Evolutionary conservation across 352 stramenopile species (phyloP).

Genomic region (Globisporangium nunn): DNA sequence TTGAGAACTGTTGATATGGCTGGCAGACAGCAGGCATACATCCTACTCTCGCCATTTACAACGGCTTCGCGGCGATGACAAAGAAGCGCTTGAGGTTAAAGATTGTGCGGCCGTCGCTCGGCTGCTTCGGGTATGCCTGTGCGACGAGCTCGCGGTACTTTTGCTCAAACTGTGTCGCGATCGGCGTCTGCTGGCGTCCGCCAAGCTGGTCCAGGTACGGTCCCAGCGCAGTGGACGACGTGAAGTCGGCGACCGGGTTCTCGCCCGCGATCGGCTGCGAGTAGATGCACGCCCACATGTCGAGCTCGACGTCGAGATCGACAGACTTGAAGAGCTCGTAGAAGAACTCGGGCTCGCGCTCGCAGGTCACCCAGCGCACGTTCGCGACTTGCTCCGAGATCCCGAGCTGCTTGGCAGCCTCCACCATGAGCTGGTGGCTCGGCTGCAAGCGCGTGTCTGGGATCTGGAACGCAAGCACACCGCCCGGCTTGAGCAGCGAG

Average conservation of each 20-base stretch:
- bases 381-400: slow-evolving; percentile 25
- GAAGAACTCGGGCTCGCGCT: slow-evolving; percentile 56
- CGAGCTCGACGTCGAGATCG: slow-evolving; percentile 18
- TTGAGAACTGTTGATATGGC: too few relatives aligned
- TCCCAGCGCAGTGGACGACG: slow-evolving; percentile 42
- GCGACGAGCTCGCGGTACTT: slow-evolving; percentile 56
- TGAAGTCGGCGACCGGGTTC: slow-evolving; percentile 69
- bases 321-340: slow-evolving; percentile 51
- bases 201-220: slow-evolving; percentile 54
- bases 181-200: slow-evolving; percentile 13
- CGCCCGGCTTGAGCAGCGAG: slow-evolving; percentile 58
- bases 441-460: slow-evolving; percentile 52
- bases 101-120: slow-evolving; percentile 39
- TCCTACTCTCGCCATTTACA: not conserved
- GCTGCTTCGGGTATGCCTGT: slow-evolving; percentile 47
- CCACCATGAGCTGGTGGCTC: slow-evolving; percentile 53
- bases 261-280: slow-evolving; percentile 51
- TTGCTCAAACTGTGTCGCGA: slow-evolving; percentile 27
- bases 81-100: slow-evolving; percentile 75
- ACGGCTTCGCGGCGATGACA: slow-evolving; percentile 33
- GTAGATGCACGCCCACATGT: slow-evolving; percentile 67
- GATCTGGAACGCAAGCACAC: slow-evolving; percentile 66
- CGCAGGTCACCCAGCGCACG: slow-evolving; percentile 67
- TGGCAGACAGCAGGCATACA: too few relatives aligned
- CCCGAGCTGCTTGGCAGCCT: slow-evolving; percentile 36